Conservation (phyloP, 2,329 filamentous ascomycete genomes). For the Grosmannia clavigera region DNA sequence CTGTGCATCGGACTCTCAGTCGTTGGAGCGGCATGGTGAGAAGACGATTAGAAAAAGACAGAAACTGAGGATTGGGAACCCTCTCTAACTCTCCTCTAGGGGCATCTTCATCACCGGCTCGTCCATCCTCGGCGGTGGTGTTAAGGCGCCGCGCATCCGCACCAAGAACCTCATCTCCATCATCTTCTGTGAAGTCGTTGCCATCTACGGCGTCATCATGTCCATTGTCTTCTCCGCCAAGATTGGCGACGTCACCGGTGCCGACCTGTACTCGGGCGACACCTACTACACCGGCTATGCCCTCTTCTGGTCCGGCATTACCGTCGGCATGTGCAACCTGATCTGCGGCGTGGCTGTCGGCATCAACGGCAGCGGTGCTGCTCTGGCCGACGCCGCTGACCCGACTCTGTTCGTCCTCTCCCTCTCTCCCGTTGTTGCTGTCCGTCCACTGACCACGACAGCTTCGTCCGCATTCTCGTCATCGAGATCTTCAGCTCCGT, state of each 20-base stretch:
- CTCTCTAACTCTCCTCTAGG: conserved; percentile 36
- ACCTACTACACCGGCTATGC: conserved; percentile 94
- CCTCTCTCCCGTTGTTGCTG: neutral
- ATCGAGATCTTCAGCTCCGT: conserved; percentile 99
- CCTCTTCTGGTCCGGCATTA: conserved; percentile 89
- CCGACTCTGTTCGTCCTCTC: conserved; percentile 58
- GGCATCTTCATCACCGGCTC: conserved; percentile 98
- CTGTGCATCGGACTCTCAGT: conserved; percentile 95
- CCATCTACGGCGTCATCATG: conserved; percentile 99
- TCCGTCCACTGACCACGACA: conserved; percentile 22
- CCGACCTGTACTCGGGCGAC: conserved; percentile 56
- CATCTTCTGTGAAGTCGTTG: conserved; percentile 99
- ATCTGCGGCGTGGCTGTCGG: conserved; percentile 94
- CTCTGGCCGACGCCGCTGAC: conserved; percentile 90
- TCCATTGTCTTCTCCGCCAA: conserved; percentile 95
- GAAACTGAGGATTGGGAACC: no score
- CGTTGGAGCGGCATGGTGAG: conserved; percentile 88
- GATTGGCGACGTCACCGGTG: conserved; percentile 52
- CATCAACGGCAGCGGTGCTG: conserved; percentile 95
- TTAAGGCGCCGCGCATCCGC: conserved; percentile 91
- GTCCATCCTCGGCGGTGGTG: conserved; percentile 91
- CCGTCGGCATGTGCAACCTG: conserved; percentile 90
- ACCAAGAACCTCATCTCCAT: conserved; percentile 99
- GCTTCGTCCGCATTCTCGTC: conserved; percentile 96
- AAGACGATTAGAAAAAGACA: neutral